Evolutionary conservation across 2,329 filamentous ascomycete genomes (phyloP).

Genomic region (Celoporthe dispersa): DNA sequence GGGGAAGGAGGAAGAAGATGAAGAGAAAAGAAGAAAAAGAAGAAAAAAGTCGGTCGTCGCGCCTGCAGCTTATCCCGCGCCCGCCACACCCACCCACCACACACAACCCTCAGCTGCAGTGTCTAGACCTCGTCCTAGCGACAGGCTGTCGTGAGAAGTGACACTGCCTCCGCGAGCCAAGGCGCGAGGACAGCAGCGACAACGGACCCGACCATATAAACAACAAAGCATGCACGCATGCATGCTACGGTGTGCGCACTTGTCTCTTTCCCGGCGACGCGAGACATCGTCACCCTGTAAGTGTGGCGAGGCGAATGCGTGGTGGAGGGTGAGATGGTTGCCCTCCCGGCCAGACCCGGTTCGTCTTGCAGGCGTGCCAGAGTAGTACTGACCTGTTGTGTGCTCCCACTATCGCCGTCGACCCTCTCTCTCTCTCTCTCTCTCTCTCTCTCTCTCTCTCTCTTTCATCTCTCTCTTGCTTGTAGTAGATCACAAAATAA

Average conservation of each 20-base stretch:
- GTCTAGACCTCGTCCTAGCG: no score
- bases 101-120: not conserved
- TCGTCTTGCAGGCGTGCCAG: conserved; percentile 19
- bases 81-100: no score
- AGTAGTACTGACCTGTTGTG: conserved; percentile 15
- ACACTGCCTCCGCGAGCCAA: not conserved
- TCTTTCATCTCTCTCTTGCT: no score
- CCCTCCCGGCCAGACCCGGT: not conserved
- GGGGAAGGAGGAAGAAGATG: no score
- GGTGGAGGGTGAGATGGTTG: not conserved
- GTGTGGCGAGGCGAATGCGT: not conserved
- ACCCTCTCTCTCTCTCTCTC: not conserved
- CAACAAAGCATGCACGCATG: not conserved
- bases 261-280: not conserved
- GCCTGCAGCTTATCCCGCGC: no score
- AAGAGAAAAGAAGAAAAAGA: no score
- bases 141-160: no score
- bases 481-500: not conserved
- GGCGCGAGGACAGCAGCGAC: not conserved
- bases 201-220: not conserved
- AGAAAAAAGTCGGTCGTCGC: no score
- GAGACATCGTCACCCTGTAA: not conserved
- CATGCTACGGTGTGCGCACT: no score
- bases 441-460: no score
- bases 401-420: not conserved